A percentile compares a stretch with the other conserved stretches of the same genome.
These are phyloP conservation scores for Aspergillus sergii DNA, from an alignment of 2,329 filamentous ascomycete genomes.

Conservation along the genomic window DNA sequence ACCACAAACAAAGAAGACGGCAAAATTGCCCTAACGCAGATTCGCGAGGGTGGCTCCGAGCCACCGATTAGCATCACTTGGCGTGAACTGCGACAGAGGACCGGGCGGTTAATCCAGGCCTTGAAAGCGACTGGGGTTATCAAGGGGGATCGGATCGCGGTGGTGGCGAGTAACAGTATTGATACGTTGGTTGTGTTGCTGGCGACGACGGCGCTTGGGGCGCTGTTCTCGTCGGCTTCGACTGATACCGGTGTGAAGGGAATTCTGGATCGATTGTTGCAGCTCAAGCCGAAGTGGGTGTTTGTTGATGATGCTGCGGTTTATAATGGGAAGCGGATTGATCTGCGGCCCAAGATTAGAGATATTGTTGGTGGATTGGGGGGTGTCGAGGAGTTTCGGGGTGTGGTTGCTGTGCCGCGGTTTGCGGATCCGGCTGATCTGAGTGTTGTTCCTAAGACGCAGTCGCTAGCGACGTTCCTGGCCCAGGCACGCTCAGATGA, in stretches of 20 bases:
- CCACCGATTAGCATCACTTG: slow-evolving; percentile 61
- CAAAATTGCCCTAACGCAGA: slow-evolving; percentile 71
- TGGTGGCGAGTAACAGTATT: slow-evolving; percentile 74
- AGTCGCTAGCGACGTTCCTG: slow-evolving; percentile 48
- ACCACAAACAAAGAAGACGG: slow-evolving; percentile 69
- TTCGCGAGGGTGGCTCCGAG: slow-evolving; percentile 43
- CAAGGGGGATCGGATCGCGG: slow-evolving; percentile 73
- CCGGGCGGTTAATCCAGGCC: slow-evolving; percentile 64
- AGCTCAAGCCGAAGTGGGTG: slow-evolving; percentile 76
- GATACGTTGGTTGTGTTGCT: slow-evolving; percentile 74
- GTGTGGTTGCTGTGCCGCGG: slow-evolving; percentile 67
- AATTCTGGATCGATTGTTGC: slow-evolving; percentile 71
- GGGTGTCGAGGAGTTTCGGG: slow-evolving; percentile 61
- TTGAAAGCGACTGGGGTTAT: slow-evolving; percentile 67
- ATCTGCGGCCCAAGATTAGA: slow-evolving; percentile 72
- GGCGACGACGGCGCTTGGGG: slow-evolving; percentile 71
- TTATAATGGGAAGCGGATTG: slow-evolving; percentile 76
- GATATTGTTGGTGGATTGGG: slow-evolving; percentile 67
- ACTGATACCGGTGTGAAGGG: slow-evolving; percentile 85
- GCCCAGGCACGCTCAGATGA: slow-evolving; percentile 30
- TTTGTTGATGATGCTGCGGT: slow-evolving; percentile 80
- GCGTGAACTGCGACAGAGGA: slow-evolving; percentile 63
- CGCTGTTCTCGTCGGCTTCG: slow-evolving; percentile 72
- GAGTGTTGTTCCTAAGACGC: slow-evolving; percentile 49
- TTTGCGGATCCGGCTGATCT: slow-evolving; percentile 65